Evolutionary conservation across 352 stramenopile genomes (phyloP).

Genomic region (Phytophthora nicotianae): DNA sequence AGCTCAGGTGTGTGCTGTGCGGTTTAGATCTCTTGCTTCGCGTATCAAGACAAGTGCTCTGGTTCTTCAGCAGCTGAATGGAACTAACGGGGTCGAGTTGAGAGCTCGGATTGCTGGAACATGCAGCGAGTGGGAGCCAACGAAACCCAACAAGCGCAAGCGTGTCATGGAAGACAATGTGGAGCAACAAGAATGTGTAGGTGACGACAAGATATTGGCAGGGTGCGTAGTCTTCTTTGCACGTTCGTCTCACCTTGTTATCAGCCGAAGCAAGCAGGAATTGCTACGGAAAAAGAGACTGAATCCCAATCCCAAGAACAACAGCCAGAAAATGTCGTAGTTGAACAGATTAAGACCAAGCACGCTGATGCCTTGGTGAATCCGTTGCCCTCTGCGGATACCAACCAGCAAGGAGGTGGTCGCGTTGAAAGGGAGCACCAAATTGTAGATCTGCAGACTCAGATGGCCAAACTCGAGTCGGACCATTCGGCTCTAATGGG

Average conservation of each 20-base stretch:
- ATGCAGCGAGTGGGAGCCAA: conserved; percentile 34
- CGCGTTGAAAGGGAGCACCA: conserved; percentile 2
- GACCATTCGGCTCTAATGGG: conserved; percentile 28
- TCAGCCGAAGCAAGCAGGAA: conserved; percentile 30
- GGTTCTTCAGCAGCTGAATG: conserved; percentile 50
- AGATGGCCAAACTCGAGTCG: conserved; percentile 25
- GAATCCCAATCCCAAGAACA: not conserved
- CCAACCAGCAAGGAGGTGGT: not conserved
- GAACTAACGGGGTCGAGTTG: conserved; percentile 20
- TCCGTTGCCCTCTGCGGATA: not conserved
- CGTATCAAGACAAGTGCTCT: conserved; percentile 59
- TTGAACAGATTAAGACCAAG: conserved; percentile 4
- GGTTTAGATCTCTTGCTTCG: conserved; percentile 55
- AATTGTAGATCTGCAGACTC: conserved; percentile 15
- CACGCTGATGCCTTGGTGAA: not conserved
- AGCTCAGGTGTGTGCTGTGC: not conserved
- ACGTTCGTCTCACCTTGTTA: conserved; percentile 23
- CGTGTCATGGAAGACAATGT: conserved; percentile 17
- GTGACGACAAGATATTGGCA: conserved; percentile 30
- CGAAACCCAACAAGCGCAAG: conserved; percentile 52
- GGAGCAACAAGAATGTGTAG: conserved; percentile 7
- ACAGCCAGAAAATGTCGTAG: not conserved
- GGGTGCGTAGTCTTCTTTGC: conserved; percentile 3
- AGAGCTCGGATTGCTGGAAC: conserved; percentile 33
- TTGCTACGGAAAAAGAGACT: conserved; percentile 5